Conservation (phyloP, 2,329 filamentous ascomycete genomes). For the Cryphonectria parasitica region DNA sequence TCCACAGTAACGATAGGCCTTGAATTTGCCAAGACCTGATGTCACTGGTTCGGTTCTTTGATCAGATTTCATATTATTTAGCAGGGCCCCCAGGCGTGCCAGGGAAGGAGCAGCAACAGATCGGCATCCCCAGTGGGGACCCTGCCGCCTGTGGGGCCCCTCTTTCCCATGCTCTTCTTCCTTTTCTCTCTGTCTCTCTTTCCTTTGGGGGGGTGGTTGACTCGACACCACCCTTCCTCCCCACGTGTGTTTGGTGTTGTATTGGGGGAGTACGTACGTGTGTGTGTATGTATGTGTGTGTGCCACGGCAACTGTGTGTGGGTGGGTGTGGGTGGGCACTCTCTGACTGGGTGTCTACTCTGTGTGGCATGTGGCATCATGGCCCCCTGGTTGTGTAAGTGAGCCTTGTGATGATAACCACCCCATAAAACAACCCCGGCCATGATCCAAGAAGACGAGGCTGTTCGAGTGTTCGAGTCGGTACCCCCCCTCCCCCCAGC, state of each 20-base stretch:
- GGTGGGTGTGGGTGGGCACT: neutral
- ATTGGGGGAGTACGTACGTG: neutral
- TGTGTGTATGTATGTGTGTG: neutral
- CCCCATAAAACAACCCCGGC: neutral
- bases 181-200: neutral
- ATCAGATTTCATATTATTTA: slow-evolving; percentile 3
- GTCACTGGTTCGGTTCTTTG: neutral
- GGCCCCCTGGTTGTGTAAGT: neutral
- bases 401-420: neutral
- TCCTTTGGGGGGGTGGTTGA: neutral
- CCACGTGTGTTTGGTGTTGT: neutral
- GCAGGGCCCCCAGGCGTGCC: neutral
- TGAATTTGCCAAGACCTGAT: neutral
- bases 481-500: too few species aligned
- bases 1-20: slow-evolving; percentile 1
- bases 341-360: neutral
- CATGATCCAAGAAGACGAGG: neutral
- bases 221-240: neutral
- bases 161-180: neutral
- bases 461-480: neutral
- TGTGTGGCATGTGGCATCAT: neutral
- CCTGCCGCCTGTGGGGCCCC: neutral
- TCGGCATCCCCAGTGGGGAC: neutral
- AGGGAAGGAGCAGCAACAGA: neutral
- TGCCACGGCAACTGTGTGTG: neutral